Evolutionary conservation across 352 stramenopile genomes (phyloP).

Genomic region (Phytophthora palmivora): DNA sequence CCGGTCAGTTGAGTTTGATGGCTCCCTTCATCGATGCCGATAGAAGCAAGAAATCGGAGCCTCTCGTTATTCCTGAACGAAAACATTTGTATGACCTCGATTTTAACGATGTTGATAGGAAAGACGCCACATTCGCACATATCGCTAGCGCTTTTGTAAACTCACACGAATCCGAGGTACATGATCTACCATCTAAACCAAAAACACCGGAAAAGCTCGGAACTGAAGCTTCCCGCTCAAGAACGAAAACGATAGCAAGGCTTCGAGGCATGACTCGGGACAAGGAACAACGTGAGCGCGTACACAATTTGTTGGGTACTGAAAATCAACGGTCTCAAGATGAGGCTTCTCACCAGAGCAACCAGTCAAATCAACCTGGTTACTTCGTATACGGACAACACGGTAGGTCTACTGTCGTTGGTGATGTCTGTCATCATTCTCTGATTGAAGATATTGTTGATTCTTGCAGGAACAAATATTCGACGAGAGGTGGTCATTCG

Average conservation of each 20-base stretch:
- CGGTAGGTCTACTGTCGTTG: constrained; percentile 7
- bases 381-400: constrained; percentile 26
- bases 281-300: constrained; percentile 18
- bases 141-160: constrained; percentile 6
- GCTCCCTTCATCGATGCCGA: constrained; percentile 49
- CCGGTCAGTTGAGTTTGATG: constrained; percentile 48
- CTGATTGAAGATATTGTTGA: not conserved
- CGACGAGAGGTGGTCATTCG: constrained; percentile 23
- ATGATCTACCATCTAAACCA: not conserved
- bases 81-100: constrained; percentile 41
- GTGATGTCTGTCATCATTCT: not conserved
- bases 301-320: not conserved
- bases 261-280: constrained; percentile 27
- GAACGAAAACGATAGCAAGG: constrained; percentile 25
- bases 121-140: constrained; percentile 22
- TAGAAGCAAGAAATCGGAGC: constrained; percentile 25
- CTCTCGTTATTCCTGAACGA: constrained; percentile 9
- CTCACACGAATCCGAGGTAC: constrained; percentile 1
- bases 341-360: not conserved
- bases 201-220: constrained; percentile 10
- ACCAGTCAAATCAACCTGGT: constrained; percentile 6
- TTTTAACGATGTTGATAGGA: constrained; percentile 20
- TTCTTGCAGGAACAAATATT: constrained; percentile 12
- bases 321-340: constrained; percentile 12
- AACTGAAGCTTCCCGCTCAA: constrained; percentile 6